A percentile compares a stretch with the other conserved stretches of the same genome.
These are phyloP conservation scores for Tylopilus subfusipes DNA, from an alignment of 768 basidiomycete species.

Conservation along the genomic window DNA sequence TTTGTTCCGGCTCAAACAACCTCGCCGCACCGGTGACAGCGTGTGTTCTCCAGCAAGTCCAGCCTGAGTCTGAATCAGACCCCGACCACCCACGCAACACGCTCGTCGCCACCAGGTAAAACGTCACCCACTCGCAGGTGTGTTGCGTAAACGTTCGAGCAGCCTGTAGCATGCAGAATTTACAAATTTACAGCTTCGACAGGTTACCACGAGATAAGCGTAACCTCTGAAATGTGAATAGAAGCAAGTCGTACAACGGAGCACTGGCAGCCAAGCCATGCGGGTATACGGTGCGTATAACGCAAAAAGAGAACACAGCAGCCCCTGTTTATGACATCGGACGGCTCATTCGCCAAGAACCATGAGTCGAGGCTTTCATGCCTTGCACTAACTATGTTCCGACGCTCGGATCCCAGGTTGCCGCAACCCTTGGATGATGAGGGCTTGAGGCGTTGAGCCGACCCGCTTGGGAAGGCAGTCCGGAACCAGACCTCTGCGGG, in stretches of 20 bases:
- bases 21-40: conserved; percentile 22
- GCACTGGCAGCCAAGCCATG: neutral
- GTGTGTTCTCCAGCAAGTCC: conserved; percentile 4
- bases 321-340: neutral
- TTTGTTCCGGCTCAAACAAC: conserved; percentile 19
- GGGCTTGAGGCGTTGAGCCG: neutral
- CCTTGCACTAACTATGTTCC: neutral
- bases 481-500: conserved; percentile 27
- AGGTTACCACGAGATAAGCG: neutral
- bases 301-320: neutral
- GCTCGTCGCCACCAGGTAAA: neutral
- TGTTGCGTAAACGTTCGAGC: conserved; percentile 12
- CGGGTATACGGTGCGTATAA: neutral
- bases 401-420: neutral
- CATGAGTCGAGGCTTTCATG: neutral
- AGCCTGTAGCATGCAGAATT: conserved; percentile 2
- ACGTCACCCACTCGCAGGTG: neutral
- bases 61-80: no score
- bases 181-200: neutral
- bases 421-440: neutral
- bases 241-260: neutral
- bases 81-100: conserved; percentile 23
- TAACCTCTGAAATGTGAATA: neutral
- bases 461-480: neutral
- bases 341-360: neutral